Evolutionary conservation across 2,329 filamentous ascomycete species (phyloP).

Genomic region (Aspergillus neoniger): DNA sequence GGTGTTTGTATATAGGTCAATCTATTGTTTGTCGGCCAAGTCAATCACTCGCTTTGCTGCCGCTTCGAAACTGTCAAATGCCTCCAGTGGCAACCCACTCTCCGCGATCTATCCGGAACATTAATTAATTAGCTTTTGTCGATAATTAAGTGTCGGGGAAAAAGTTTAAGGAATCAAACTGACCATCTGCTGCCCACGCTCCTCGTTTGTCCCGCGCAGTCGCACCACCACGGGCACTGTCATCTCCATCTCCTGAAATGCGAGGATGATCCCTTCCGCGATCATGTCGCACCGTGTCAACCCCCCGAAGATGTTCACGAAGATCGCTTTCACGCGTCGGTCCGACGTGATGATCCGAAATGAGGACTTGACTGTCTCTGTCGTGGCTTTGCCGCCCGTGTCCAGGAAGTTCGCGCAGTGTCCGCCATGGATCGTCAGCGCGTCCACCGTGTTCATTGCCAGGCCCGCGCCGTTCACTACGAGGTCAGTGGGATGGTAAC

Average conservation of each 20-base stretch:
- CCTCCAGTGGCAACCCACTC: constrained; percentile 67
- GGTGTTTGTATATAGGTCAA: no score
- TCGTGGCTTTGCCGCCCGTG: constrained; percentile 84
- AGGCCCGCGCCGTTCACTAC: constrained; percentile 82
- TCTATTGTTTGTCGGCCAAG: constrained; percentile 44
- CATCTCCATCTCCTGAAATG: constrained; percentile 68
- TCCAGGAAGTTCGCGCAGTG: constrained; percentile 82
- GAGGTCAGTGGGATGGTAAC: not conserved
- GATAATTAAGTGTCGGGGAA: not conserved
- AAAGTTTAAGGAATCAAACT: constrained; percentile 21
- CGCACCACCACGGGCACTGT: constrained; percentile 75
- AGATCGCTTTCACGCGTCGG: constrained; percentile 68
- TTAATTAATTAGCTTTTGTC: constrained; percentile 11
- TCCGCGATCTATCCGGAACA: constrained; percentile 55
- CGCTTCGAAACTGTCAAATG: constrained; percentile 74
- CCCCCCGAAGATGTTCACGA: constrained; percentile 72
- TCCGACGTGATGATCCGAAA: constrained; percentile 76
- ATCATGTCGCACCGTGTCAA: constrained; percentile 80
- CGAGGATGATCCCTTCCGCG: constrained; percentile 70
- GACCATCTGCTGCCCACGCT: constrained; percentile 66
- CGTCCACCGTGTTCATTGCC: constrained; percentile 89
- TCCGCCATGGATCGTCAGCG: constrained; percentile 68
- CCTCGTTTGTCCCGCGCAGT: constrained; percentile 73
- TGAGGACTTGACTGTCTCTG: constrained; percentile 73
- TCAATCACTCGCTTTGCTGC: constrained; percentile 68